Percentiles rank a stretch among this genome's conserved stretches.
phyloP scores from a whole-genome alignment of 306 rosid genomes.

The Begonia fuchsioides region DNA sequence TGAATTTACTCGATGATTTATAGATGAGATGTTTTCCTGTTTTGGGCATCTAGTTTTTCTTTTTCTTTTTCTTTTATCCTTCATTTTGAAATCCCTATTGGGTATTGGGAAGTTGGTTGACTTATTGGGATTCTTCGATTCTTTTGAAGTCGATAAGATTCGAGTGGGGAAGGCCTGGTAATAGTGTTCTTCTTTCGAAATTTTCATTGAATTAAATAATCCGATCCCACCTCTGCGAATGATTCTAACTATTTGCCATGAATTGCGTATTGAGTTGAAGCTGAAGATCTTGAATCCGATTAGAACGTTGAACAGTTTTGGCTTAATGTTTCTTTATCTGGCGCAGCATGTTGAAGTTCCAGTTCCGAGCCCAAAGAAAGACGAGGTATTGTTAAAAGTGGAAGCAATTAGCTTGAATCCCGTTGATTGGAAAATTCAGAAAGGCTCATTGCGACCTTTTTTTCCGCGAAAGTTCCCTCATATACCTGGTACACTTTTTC shows the following conservation, averaged over 20 bases:
- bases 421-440: constrained; percentile 70
- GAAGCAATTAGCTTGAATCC: constrained; percentile 72
- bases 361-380: constrained; percentile 37
- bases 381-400: constrained; percentile 51
- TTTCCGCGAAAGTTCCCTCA: constrained; percentile 49
- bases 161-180: no score
- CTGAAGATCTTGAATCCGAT: neutral
- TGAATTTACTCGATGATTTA: neutral
- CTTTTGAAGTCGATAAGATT: no score
- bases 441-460: constrained; percentile 41
- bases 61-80: no score
- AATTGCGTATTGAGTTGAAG: neutral
- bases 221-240: no score
- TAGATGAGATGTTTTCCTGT: neutral
- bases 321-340: neutral
- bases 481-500: constrained; percentile 42
- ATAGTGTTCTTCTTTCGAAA: no score
- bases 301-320: neutral
- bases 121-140: no score
- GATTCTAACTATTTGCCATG: no score
- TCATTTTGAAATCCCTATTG: no score
- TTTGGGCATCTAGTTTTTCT: neutral
- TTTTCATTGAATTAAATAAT: no score
- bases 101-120: no score
- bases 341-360: constrained; percentile 52